A percentile compares a stretch with the other conserved stretches of the same genome.
Conservation (phyloP, 2,329 filamentous ascomycete species). For the Cladophialophora immunda region DNA sequence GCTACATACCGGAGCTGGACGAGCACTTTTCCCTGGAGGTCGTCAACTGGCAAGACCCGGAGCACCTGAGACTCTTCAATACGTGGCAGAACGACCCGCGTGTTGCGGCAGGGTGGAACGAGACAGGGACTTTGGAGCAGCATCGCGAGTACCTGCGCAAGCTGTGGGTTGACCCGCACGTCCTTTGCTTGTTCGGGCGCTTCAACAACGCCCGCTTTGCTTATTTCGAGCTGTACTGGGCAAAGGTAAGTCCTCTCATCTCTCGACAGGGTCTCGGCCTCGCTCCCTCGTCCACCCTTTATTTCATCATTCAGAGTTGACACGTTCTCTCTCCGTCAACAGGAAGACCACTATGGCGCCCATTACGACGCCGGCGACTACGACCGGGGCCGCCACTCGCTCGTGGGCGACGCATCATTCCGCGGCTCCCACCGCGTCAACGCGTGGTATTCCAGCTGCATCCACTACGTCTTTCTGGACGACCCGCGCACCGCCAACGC, state of each 20-base stretch:
- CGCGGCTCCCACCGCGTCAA: constrained; percentile 65
- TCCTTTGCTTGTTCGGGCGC: constrained; percentile 72
- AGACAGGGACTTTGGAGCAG: constrained; percentile 77
- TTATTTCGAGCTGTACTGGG: constrained; percentile 85
- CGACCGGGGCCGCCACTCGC: constrained; percentile 69
- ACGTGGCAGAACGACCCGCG: constrained; percentile 85
- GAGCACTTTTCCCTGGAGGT: constrained; percentile 80
- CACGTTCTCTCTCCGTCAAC: constrained; percentile 27
- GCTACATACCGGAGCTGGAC: constrained; percentile 77
- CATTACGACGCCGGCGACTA: constrained; percentile 65
- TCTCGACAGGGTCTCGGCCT: constrained; percentile 46
- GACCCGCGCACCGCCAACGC: constrained; percentile 64
- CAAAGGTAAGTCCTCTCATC: constrained; percentile 62
- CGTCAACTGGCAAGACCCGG: constrained; percentile 70
- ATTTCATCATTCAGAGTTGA: constrained; percentile 8
- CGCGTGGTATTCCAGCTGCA: constrained; percentile 66
- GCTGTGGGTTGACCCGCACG: constrained; percentile 75
- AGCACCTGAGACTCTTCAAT: constrained; percentile 78
- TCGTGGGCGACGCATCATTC: constrained; percentile 66
- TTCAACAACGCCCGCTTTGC: constrained; percentile 77
- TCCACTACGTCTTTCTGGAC: constrained; percentile 68
- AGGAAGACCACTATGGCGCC: constrained; percentile 69
- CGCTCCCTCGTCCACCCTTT: neutral
- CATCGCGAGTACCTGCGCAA: constrained; percentile 75
- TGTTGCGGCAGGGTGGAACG: constrained; percentile 81